Conservation (phyloP, 805 yeast genomes). For the Candida dendrica region DNA sequence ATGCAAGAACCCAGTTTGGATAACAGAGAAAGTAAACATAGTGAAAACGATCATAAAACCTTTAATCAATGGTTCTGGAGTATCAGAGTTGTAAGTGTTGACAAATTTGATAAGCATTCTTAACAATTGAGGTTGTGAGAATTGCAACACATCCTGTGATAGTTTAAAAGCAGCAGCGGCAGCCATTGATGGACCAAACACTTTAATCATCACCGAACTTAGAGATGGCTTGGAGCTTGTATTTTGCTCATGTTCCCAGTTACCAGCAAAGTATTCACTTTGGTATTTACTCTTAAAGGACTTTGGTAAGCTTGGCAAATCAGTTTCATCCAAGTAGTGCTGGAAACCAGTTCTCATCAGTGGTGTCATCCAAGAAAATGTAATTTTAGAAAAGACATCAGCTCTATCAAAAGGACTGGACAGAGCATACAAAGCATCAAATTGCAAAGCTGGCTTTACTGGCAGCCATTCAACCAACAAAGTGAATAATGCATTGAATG, state of each 20-base stretch:
- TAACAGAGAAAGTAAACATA: slow-evolving; percentile 70
- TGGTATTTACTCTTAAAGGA: slow-evolving; percentile 53
- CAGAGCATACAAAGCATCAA: slow-evolving; percentile 29
- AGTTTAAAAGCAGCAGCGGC: slow-evolving; percentile 71
- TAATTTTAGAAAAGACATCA: slow-evolving; percentile 67
- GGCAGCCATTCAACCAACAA: slow-evolving; percentile 32
- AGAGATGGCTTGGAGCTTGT: slow-evolving; percentile 43
- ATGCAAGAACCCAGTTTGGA: slow-evolving; percentile 71
- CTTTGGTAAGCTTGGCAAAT: slow-evolving; percentile 74
- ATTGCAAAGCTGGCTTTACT: slow-evolving; percentile 32
- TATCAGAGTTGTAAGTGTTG: slow-evolving; percentile 33
- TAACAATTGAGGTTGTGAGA: slow-evolving; percentile 78
- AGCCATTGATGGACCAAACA: slow-evolving; percentile 67
- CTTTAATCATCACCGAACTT: slow-evolving; percentile 47
- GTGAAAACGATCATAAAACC: slow-evolving; percentile 71
- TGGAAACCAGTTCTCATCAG: slow-evolving; percentile 75
- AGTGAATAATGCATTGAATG: slow-evolving; percentile 23
- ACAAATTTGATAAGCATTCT: slow-evolving; percentile 57
- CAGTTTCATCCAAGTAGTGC: slow-evolving; percentile 46
- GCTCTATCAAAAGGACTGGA: slow-evolving; percentile 33
- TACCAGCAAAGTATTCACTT: slow-evolving; percentile 39
- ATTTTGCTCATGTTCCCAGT: slow-evolving; percentile 59
- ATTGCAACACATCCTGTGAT: slow-evolving; percentile 73
- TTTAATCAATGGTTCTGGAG: slow-evolving; percentile 48
- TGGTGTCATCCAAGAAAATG: slow-evolving; percentile 90